phyloP scores from a whole-genome alignment of 2,329 filamentous ascomycete genomes.

The Aspergillus candidus region DNA sequence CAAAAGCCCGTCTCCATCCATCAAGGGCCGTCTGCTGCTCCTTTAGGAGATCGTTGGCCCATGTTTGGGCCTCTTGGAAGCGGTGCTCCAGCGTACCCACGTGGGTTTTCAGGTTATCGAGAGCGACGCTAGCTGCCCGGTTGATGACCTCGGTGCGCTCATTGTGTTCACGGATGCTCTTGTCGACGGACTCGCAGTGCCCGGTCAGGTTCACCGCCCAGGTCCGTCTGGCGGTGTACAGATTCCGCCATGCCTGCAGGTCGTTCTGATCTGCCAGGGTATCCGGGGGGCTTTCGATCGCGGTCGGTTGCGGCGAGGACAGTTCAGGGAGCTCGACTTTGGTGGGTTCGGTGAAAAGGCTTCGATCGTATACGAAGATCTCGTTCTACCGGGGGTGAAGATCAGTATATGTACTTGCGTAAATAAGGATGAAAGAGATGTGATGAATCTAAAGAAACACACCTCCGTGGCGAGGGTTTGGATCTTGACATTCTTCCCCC shows the following conservation, averaged over 20 bases:
- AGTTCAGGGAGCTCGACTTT: constrained; percentile 47
- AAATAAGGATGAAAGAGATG: no score
- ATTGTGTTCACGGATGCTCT: constrained; percentile 51
- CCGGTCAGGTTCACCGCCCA: constrained; percentile 71
- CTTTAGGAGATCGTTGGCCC: constrained; percentile 40
- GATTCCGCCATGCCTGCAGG: constrained; percentile 77
- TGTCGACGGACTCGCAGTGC: constrained; percentile 61
- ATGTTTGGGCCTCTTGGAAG: constrained; percentile 42
- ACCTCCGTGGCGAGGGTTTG: constrained; percentile 78
- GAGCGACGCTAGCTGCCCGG: constrained; percentile 73
- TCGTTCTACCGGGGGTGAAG: constrained; percentile 55
- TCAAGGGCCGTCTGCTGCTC: constrained; percentile 41
- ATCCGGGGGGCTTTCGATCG: constrained; percentile 64
- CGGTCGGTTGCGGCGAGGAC: constrained; percentile 52
- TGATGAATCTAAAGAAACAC: constrained; percentile 17
- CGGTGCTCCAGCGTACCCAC: constrained; percentile 40
- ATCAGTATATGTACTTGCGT: constrained; percentile 1
- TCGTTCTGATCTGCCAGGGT: constrained; percentile 73
- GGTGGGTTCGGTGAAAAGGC: constrained; percentile 50
- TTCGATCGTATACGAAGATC: constrained; percentile 86
- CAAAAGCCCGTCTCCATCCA: constrained; percentile 37
- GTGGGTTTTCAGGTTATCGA: constrained; percentile 61
- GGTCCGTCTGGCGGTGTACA: constrained; percentile 72
- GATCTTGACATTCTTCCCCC: constrained; percentile 76
- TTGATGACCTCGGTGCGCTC: constrained; percentile 52